phyloP scores from a whole-genome alignment of 108 stramenopile genomes.

The Cyclotella atomus region DNA sequence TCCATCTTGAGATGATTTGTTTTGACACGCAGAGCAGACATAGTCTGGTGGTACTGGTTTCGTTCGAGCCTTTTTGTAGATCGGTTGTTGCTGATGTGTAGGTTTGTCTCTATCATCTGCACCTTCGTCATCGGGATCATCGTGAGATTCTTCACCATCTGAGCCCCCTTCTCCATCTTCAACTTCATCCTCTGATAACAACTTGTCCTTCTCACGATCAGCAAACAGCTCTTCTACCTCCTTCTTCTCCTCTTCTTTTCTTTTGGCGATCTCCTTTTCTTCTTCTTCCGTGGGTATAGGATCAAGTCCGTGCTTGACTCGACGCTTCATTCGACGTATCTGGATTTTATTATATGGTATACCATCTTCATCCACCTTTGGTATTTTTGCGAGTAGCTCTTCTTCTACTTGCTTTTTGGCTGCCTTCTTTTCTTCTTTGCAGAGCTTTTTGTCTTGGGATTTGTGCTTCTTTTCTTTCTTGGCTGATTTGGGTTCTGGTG shows the following conservation, averaged over 20 bases:
- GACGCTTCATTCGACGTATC: slow-evolving; percentile 83
- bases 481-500: background rate
- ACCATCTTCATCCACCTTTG: slow-evolving; percentile 39
- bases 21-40: slow-evolving; percentile 83
- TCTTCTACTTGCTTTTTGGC: slow-evolving; percentile 33
- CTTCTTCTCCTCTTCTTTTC: slow-evolving; percentile 63
- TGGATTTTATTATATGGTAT: slow-evolving; percentile 86
- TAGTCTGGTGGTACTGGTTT: slow-evolving; percentile 87
- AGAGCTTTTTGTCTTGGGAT: background rate
- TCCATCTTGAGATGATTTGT: slow-evolving; percentile 45
- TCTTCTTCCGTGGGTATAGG: slow-evolving; percentile 80
- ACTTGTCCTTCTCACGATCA: slow-evolving; percentile 19
- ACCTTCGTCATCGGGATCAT: slow-evolving; percentile 6
- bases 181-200: slow-evolving; percentile 7
- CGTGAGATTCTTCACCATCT: too few species aligned
- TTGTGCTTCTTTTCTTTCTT: background rate
- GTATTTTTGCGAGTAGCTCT: slow-evolving; percentile 23
- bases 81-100: slow-evolving; percentile 23
- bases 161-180: slow-evolving; percentile 23
- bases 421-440: background rate
- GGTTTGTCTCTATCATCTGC: slow-evolving; percentile 35
- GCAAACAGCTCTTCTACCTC: slow-evolving; percentile 51
- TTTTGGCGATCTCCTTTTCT: slow-evolving; percentile 61
- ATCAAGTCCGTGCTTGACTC: slow-evolving; percentile 76
- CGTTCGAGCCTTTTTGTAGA: slow-evolving; percentile 70